Evolutionary conservation across 2,329 filamentous ascomycete species (phyloP), one percentile per base, ranked within the genome.

Genomic region (Aureobasidium zeae): DNA sequence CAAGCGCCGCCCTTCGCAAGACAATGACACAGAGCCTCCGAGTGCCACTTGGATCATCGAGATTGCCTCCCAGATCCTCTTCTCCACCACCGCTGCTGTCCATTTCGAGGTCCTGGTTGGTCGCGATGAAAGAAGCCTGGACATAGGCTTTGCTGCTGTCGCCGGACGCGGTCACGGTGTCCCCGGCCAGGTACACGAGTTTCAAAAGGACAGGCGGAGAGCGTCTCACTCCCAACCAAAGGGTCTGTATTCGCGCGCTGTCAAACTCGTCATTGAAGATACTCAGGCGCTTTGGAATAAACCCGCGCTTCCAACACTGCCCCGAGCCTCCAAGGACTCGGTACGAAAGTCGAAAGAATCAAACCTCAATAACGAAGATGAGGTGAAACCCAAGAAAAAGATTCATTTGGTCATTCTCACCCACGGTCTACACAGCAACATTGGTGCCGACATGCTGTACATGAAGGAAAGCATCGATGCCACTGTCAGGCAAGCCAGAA

Each of bases 391-490:
- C 59, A 73, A 74, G 52, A 86, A 86, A 64, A 89, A 82, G 51
- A 72, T 98, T 2, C 91, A 98, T 59, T 69, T 98, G 30, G 91
- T 98, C 17, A 72, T 98, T 24, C 66, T 98, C 37, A 96, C 91
- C 0, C 91, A 98, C 65, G 91, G 91, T 0, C 64, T 98, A 50
- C 91, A 98, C 62, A 94, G 89, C 63, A 98, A 98, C 60, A 72
- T 95, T 10, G 86, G 91, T 4, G 84, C 87, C 16, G 91, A 98
- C 60, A 94, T 98, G 91, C 70, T 98, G 15, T 98, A 85, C 59
- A 67, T 98, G 61, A 98, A 98, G 59, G 91, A 98, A 64, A 94
- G 86, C 62, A 96, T 98, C 49, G 91, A 98, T 65, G 78, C 79
- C 20, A 80, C 85, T 2, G 82, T 81, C 3, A 81, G 71, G 54